These are phyloP conservation scores for Komagataella kurtzmanii DNA, from an alignment of 805 yeast species.

Conservation along the genomic window DNA sequence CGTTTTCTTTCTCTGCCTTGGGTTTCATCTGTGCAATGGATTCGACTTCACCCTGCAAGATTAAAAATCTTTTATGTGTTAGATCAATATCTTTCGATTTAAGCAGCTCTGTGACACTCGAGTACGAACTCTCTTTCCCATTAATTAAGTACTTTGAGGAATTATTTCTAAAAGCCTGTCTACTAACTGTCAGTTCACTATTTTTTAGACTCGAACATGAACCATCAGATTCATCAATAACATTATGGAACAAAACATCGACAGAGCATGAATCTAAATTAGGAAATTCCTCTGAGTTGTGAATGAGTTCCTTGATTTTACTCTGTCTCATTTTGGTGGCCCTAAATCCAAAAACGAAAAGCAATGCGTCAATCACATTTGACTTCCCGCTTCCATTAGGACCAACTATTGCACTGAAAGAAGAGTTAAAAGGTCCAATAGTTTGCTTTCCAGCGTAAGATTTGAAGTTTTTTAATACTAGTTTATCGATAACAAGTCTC, in stretches of 20 bases:
- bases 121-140: slow-evolving; percentile 53
- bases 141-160: slow-evolving; percentile 71
- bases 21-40: slow-evolving; percentile 98
- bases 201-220: slow-evolving; percentile 33
- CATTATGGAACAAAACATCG: slow-evolving; percentile 78
- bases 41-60: slow-evolving; percentile 96
- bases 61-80: slow-evolving; percentile 88
- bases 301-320: slow-evolving; percentile 84
- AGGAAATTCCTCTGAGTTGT: slow-evolving; percentile 68
- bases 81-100: slow-evolving; percentile 82
- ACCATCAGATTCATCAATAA: slow-evolving; percentile 36
- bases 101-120: slow-evolving; percentile 64
- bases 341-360: slow-evolving; percentile 94
- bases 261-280: slow-evolving; percentile 69
- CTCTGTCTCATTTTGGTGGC: slow-evolving; percentile 96
- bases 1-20: slow-evolving; percentile 83
- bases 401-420: slow-evolving; percentile 95
- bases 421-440: slow-evolving; percentile 89
- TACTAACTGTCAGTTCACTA: slow-evolving; percentile 55
- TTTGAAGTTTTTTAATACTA: slow-evolving; percentile 77
- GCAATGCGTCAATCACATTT: slow-evolving; percentile 93
- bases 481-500: slow-evolving; percentile 61
- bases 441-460: slow-evolving; percentile 90
- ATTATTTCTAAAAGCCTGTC: slow-evolving; percentile 69
- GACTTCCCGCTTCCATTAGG: slow-evolving; percentile 98